These are phyloP conservation scores for Dothidotthia symphoricarpi DNA, from an alignment of 2,329 filamentous ascomycete genomes.

Conservation along the genomic window DNA sequence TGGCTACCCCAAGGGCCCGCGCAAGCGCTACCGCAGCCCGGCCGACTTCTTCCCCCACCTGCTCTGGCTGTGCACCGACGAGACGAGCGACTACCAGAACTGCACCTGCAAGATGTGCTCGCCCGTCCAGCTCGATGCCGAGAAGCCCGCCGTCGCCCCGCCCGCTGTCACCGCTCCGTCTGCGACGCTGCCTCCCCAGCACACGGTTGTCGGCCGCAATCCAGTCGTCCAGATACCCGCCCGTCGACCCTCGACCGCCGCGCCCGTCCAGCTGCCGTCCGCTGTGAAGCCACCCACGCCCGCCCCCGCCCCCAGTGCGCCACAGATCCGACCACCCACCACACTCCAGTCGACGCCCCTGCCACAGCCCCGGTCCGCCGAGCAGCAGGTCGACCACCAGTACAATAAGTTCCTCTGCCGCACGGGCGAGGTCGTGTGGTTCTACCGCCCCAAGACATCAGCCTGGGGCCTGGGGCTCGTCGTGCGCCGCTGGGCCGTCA, in stretches of 20 bases:
- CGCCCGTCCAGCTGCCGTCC: too few species aligned
- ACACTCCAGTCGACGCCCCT: conserved; percentile 39
- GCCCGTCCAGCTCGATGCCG: conserved; percentile 51
- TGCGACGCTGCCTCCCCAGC: too few species aligned
- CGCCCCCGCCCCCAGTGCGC: conserved; percentile 12
- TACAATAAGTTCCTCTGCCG: conserved; percentile 53
- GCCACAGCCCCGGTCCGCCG: conserved; percentile 42
- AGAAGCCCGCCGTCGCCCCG: conserved; percentile 31
- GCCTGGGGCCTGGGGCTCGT: conserved; percentile 58
- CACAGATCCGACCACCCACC: conserved; percentile 24
- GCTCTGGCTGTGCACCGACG: conserved; percentile 56
- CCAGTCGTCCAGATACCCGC: conserved; percentile 29
- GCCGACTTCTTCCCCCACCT: conserved; percentile 61
- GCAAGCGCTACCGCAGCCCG: conserved; percentile 59
- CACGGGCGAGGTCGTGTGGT: conserved; percentile 59
- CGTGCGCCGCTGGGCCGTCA: conserved; percentile 45
- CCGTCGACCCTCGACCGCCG: conserved; percentile 19
- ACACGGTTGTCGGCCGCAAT: conserved; percentile 14
- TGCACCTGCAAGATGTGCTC: conserved; percentile 59
- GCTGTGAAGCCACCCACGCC: conserved; percentile 21
- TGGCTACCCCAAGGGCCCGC: conserved; percentile 57
- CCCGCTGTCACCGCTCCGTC: not conserved
- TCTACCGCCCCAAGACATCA: conserved; percentile 45
- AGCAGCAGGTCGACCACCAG: conserved; percentile 52
- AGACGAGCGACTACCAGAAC: conserved; percentile 53